These are phyloP conservation scores for Trifolium fragiferum DNA, from an alignment of 306 rosid species.

Conservation along the genomic window DNA sequence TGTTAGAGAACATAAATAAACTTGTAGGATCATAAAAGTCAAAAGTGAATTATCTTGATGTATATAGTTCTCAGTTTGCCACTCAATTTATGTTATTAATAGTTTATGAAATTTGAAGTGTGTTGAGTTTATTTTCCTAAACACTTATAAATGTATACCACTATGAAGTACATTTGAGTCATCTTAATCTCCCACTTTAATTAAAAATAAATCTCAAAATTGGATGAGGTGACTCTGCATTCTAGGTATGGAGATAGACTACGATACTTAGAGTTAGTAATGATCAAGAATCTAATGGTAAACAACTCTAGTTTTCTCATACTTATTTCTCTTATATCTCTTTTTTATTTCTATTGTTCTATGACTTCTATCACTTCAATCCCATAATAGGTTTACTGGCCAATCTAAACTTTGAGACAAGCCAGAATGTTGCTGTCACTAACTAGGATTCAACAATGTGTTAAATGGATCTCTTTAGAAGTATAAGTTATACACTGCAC, in stretches of 20 bases:
- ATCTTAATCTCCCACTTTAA: not conserved
- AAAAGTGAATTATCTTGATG: not conserved
- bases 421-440: not conserved
- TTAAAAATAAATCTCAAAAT: not conserved
- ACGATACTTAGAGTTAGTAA: not conserved
- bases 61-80: not conserved
- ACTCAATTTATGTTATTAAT: not conserved
- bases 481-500: not conserved
- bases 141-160: not conserved
- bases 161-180: not conserved
- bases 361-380: not conserved
- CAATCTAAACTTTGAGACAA: not conserved
- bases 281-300: not conserved
- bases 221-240: not conserved
- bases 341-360: not conserved
- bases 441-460: not conserved
- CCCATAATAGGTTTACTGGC: not conserved
- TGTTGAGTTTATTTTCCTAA: not conserved
- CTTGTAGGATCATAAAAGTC: not conserved
- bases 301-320: not conserved
- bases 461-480: not conserved
- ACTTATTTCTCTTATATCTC: not conserved
- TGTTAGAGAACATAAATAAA: slow-evolving; percentile 6
- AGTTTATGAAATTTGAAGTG: not conserved
- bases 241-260: not conserved